phyloP scores from a whole-genome alignment of 306 rosid genomes.

The Acacia acuminata region DNA sequence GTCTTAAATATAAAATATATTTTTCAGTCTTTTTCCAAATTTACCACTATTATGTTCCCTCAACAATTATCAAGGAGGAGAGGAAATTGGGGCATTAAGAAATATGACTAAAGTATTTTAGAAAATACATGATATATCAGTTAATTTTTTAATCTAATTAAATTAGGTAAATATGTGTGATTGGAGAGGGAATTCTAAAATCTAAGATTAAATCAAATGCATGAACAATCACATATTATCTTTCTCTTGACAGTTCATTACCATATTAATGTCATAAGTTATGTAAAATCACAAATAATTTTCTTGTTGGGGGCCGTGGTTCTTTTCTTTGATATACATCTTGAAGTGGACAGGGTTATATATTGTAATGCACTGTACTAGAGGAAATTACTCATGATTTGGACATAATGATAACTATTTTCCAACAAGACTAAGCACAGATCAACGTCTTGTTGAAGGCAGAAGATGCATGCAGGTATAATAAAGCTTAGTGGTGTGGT shows the following conservation, averaged over 20 bases:
- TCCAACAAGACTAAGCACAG: constrained; percentile 12
- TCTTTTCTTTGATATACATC: background rate
- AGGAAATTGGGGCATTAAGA: too few relatives aligned
- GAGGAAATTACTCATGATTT: background rate
- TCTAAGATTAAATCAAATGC: background rate
- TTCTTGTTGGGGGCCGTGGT: background rate
- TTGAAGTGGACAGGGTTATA: background rate
- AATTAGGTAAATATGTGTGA: too few relatives aligned
- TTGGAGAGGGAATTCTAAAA: background rate
- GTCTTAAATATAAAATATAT: too few relatives aligned
- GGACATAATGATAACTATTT: constrained; percentile 16
- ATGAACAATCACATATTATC: background rate
- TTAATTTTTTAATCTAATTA: too few relatives aligned
- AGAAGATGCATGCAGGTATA: constrained; percentile 28
- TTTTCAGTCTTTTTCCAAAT: too few relatives aligned
- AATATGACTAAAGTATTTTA: too few relatives aligned
- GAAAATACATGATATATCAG: too few relatives aligned
- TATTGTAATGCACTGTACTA: background rate
- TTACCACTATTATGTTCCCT: too few relatives aligned
- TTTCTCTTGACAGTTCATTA: background rate
- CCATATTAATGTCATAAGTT: background rate
- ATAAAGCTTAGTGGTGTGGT: background rate
- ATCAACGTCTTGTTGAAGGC: constrained; percentile 34
- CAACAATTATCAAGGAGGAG: too few relatives aligned
- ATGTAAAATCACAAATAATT: background rate